phyloP scores from a whole-genome alignment of 1,139 yeast species.

The Geotrichum australiense region DNA sequence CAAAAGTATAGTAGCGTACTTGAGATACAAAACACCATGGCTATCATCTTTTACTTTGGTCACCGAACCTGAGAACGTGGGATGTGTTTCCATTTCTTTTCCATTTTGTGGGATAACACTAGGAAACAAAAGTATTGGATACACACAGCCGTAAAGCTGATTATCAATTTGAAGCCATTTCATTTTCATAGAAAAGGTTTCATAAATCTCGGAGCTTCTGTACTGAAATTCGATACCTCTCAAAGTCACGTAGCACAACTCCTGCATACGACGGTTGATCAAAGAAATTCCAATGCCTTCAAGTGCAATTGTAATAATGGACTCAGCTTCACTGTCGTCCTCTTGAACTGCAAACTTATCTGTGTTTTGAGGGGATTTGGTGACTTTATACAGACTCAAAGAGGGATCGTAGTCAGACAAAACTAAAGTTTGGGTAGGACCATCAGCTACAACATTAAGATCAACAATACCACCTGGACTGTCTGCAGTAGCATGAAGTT shows the following conservation, averaged over 20 bases:
- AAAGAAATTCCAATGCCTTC: constrained; percentile 90
- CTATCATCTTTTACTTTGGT: constrained; percentile 80
- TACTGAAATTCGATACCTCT: constrained; percentile 77
- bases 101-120: constrained; percentile 81
- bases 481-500: constrained; percentile 37
- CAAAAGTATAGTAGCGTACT: constrained; percentile 79
- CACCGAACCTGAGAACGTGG: constrained; percentile 78
- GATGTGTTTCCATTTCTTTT: constrained; percentile 81
- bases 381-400: constrained; percentile 58
- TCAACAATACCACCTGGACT: constrained; percentile 53
- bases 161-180: constrained; percentile 96
- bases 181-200: constrained; percentile 68
- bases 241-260: constrained; percentile 71
- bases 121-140: constrained; percentile 88
- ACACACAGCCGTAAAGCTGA: constrained; percentile 80
- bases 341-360: constrained; percentile 46
- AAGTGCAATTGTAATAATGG: constrained; percentile 47
- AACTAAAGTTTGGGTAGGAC: constrained; percentile 84
- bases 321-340: constrained; percentile 52
- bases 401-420: constrained; percentile 78
- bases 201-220: constrained; percentile 78
- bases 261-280: constrained; percentile 64
- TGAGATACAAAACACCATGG: constrained; percentile 84
- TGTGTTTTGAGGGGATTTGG: constrained; percentile 14
- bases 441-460: constrained; percentile 91